phyloP scores from a whole-genome alignment of 2,329 filamentous ascomycete genomes.

The Neonectria sp. region DNA sequence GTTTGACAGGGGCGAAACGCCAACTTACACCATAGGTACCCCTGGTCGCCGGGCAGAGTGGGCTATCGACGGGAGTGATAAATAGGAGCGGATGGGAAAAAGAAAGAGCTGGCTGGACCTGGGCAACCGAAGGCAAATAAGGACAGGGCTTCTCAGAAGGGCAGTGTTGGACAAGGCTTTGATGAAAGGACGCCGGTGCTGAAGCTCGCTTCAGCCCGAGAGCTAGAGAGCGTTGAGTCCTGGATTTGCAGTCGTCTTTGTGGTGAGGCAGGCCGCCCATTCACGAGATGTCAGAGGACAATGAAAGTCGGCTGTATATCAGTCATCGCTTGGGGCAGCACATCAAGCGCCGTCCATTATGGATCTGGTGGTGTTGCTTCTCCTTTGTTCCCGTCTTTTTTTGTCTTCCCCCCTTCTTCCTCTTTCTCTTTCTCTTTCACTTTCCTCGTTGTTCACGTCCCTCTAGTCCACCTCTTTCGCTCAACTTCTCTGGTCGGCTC shows the following conservation, averaged over 20 bases:
- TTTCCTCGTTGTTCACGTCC: constrained; percentile 3
- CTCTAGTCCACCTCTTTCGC: constrained; percentile 11
- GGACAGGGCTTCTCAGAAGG: not conserved
- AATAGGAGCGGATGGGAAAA: constrained; percentile 11
- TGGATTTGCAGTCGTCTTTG: constrained; percentile 18
- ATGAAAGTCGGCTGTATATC: constrained; percentile 42
- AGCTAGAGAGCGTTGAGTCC: not conserved
- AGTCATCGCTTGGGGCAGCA: constrained; percentile 34
- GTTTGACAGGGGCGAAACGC: constrained; percentile 22
- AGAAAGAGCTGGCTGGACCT: constrained; percentile 1
- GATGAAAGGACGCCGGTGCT: constrained; percentile 19
- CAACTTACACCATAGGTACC: constrained; percentile 25
- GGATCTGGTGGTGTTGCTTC: constrained; percentile 25
- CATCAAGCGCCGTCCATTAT: constrained; percentile 42
- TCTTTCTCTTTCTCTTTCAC: constrained; percentile 19
- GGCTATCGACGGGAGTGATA: constrained; percentile 25
- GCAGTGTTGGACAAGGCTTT: constrained; percentile 4
- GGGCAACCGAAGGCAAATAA: constrained; percentile 11
- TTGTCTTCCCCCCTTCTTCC: constrained; percentile 9
- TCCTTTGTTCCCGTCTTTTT: constrained; percentile 36
- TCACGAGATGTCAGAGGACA: constrained; percentile 41
- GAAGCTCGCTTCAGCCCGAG: not conserved
- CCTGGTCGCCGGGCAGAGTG: constrained; percentile 16
- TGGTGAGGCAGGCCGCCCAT: constrained; percentile 33
- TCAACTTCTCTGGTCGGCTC: constrained; percentile 2